Percentiles rank a stretch among this genome's conserved stretches.
phyloP scores from a whole-genome alignment of 352 stramenopile species.

The Synura sp. region DNA sequence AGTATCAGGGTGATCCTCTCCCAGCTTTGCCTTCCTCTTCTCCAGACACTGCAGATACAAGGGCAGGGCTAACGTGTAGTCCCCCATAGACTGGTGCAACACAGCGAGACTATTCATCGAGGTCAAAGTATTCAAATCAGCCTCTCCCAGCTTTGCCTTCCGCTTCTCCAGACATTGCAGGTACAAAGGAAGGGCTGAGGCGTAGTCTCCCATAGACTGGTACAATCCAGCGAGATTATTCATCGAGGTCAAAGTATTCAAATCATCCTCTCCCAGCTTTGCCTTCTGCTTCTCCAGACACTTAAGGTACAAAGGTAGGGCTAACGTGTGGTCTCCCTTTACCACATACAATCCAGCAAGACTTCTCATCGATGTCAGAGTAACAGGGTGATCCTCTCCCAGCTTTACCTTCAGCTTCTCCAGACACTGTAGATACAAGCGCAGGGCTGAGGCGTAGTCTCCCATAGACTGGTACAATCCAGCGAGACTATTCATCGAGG shows the following conservation, averaged over 20 bases:
- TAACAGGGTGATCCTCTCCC: not conserved
- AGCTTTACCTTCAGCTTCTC: not conserved
- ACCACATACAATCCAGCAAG: not conserved
- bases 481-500: too few species aligned
- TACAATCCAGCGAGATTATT: not conserved
- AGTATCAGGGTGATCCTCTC: conserved; percentile 6
- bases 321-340: not conserved
- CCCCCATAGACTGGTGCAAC: too few species aligned
- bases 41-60: conserved; percentile 24
- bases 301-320: not conserved
- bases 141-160: too few species aligned
- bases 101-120: too few species aligned
- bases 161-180: too few species aligned
- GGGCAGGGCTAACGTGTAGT: too few species aligned
- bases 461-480: too few species aligned
- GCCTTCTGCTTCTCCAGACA: not conserved
- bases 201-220: not conserved
- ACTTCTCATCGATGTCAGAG: not conserved
- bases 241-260: not conserved
- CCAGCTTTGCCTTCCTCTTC: not conserved
- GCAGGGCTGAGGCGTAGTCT: too few species aligned
- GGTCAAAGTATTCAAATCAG: too few species aligned
- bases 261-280: conserved; percentile 2
- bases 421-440: too few species aligned
- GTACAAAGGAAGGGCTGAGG: too few species aligned